phyloP scores from a whole-genome alignment of 441 rosid genomes.

The Erodium chrysanthum region DNA sequence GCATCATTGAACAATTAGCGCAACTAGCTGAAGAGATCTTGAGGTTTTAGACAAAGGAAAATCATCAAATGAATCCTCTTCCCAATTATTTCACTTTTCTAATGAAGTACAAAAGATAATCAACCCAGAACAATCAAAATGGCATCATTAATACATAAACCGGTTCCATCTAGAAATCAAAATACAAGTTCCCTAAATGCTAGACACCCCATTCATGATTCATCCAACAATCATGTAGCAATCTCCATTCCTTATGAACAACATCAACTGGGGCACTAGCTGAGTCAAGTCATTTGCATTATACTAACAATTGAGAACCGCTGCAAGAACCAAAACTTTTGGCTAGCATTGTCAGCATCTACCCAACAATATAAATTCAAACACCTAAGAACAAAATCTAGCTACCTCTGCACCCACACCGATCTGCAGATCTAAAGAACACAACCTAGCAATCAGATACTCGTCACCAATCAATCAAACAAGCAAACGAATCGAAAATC shows the following conservation, averaged over 20 bases:
- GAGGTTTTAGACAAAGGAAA: background rate
- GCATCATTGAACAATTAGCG: conserved; percentile 6
- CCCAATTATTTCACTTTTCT: background rate
- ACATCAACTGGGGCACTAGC: background rate
- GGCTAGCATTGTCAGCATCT: background rate
- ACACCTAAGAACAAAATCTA: background rate
- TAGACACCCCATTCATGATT: background rate
- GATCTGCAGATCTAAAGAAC: background rate
- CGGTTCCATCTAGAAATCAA: background rate
- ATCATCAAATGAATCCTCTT: background rate
- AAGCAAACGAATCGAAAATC: background rate
- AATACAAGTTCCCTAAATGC: background rate
- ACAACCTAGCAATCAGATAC: background rate
- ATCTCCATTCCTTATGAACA: background rate
- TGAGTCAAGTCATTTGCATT: background rate
- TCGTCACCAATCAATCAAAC: background rate
- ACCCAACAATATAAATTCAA: background rate
- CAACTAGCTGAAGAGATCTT: conserved; percentile 11
- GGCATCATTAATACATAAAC: background rate
- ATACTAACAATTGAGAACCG: background rate
- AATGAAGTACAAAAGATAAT: background rate
- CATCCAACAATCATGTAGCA: background rate
- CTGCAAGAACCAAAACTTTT: background rate
- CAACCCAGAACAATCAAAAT: background rate
- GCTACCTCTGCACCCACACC: background rate